phyloP scores from a whole-genome alignment of 768 basidiomycete genomes.

The Trametes cingulata region DNA sequence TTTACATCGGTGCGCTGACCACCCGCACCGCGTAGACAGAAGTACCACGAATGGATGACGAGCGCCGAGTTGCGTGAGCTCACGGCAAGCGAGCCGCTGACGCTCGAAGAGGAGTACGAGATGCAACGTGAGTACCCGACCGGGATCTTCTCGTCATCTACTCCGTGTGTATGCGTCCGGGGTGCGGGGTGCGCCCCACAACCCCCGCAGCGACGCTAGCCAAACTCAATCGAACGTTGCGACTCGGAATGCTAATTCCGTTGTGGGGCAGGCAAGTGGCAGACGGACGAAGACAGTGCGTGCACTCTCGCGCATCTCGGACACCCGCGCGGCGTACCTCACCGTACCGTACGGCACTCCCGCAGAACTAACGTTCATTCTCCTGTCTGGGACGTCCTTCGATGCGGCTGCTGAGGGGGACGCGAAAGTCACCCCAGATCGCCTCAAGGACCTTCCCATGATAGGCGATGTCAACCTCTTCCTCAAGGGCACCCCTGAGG shows the following conservation, averaged over 20 bases:
- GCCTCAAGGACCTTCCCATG: constrained; percentile 55
- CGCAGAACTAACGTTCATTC: constrained; percentile 85
- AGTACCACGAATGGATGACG: constrained; percentile 89
- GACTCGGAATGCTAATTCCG: constrained; percentile 6
- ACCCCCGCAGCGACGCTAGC: neutral
- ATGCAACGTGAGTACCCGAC: constrained; percentile 72
- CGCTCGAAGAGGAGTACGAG: constrained; percentile 77
- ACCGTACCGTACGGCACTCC: neutral
- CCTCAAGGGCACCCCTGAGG: constrained; percentile 52
- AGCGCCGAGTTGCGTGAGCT: constrained; percentile 66
- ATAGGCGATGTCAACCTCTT: constrained; percentile 94
- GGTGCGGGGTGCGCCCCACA: neutral
- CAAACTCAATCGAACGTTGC: neutral
- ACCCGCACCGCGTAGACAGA: constrained; percentile 42
- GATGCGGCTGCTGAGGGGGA: neutral
- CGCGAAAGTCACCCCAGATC: constrained; percentile 24
- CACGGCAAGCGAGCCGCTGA: constrained; percentile 85
- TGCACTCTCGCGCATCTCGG: constrained; percentile 9
- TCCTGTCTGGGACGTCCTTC: constrained; percentile 52
- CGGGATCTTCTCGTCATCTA: neutral
- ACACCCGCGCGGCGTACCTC: constrained; percentile 1
- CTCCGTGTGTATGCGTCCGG: neutral
- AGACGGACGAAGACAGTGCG: constrained; percentile 78
- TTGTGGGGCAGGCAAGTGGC: constrained; percentile 70
- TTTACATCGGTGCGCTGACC: neutral